phyloP scores from a whole-genome alignment of 1,284 basidiomycete genomes.

The Mycena citricolor region DNA sequence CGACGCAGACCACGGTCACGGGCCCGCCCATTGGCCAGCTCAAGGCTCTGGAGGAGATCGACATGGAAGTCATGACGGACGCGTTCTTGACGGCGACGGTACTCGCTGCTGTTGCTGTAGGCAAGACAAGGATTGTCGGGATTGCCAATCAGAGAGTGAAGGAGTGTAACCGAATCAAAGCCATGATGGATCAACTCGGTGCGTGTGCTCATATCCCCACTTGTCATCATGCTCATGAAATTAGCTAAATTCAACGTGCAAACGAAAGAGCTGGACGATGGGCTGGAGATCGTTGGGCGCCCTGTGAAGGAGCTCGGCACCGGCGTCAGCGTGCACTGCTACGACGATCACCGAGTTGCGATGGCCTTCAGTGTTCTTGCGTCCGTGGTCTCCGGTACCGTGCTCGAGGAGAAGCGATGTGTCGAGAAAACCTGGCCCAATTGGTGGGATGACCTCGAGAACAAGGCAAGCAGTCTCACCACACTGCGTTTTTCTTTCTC shows the following conservation, averaged over 20 bases:
- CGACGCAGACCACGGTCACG: conserved; percentile 87
- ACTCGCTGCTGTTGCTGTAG: conserved; percentile 82
- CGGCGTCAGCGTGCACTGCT: conserved; percentile 86
- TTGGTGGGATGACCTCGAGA: conserved; percentile 98
- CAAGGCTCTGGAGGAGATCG: conserved; percentile 82
- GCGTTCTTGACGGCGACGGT: conserved; percentile 96
- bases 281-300: conserved; percentile 86
- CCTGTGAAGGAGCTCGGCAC: conserved; percentile 61
- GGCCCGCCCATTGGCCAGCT: conserved; percentile 85
- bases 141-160: conserved; percentile 99
- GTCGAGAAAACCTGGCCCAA: conserved; percentile 99
- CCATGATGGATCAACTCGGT: conserved; percentile 96
- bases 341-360: conserved; percentile 97
- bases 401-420: conserved; percentile 95
- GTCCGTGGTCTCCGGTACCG: conserved; percentile 70
- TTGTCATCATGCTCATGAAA: neutral
- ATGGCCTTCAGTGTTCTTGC: conserved; percentile 97
- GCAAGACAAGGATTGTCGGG: conserved; percentile 82
- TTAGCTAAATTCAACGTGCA: conserved; percentile 93
- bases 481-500: neutral
- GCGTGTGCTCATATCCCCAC: conserved; percentile 27
- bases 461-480: conserved; percentile 63
- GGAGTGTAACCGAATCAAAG: conserved; percentile 95
- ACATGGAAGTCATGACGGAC: conserved; percentile 99
- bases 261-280: conserved; percentile 91